Evolutionary conservation across 495 filamentous ascomycete species (phyloP), one percentile per base, ranked within the genome.

Genomic region (Immersiella caudata): DNA sequence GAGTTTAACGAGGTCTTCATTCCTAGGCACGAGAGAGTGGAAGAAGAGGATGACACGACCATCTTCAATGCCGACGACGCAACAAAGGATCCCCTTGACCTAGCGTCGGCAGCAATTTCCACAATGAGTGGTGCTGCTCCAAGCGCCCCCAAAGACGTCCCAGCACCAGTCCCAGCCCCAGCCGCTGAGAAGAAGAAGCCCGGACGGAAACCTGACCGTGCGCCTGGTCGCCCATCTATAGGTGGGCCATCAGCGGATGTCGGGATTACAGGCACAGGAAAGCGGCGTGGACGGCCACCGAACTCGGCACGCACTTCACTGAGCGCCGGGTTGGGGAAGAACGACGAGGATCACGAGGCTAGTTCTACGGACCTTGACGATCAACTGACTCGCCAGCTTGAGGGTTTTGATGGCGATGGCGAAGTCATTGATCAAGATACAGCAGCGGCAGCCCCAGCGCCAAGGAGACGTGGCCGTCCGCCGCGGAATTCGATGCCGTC

Each of bases 1-100:
- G 78, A 82, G 24, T 78, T 78, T 7, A 67, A 79, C 66, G 79
- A 83, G 26, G 67, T 74, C 21, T 1, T 75, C 12, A 68, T 80
- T 24, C 73, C 74, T 20, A 70, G 67, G 26, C 71, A 70, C 24
- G 65, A 72, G 66, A 67, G 67, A 26, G 16, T 14, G 2, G 16
- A 12, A 12, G 68, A 65, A 14, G 69, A 68, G 0, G 58, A 25
- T 18, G 63, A 66, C n/a, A 73, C 68, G n/a, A 62, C 59, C 6
- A 21, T 70, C 0, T 71, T 59, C 22, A 61, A 70, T 27, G 58
- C 63, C 0, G 71, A 64, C 29, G 65, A 68, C 16, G 65, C 64
- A 40, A 73, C 14, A 1, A 72, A 73, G 14, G 73, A 80, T 49
- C 77, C 76, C 16, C 70, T 82, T 21, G 79, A 83, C 70, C 61